Evolutionary conservation across 164 flowering plant species (phyloP).

Genomic region (Piper longum): DNA sequence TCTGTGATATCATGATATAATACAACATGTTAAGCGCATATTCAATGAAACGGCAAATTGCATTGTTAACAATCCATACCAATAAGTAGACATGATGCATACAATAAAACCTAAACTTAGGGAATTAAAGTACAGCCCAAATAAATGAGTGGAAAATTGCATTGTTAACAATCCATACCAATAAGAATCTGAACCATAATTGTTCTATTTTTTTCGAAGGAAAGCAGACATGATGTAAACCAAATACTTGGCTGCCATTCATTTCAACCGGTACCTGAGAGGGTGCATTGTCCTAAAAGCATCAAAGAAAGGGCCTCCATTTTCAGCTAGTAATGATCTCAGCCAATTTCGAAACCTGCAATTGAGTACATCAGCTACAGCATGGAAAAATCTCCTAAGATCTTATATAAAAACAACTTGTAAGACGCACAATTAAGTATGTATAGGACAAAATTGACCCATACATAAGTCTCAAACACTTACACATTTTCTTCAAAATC

Average conservation of each 20-base stretch:
- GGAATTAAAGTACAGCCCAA: no score
- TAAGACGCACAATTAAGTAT: not conserved
- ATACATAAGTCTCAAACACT: constrained; percentile 9
- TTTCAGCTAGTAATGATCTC: constrained; percentile 55
- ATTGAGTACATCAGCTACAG: not conserved
- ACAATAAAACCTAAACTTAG: no score
- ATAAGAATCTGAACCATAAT: no score
- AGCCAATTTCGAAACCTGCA: constrained; percentile 90
- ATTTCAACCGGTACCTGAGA: constrained; percentile 35
- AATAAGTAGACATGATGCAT: no score
- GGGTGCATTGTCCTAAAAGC: constrained; percentile 87
- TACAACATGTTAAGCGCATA: not conserved
- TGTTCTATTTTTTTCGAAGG: no score
- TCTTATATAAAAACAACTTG: not conserved
- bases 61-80: no score
- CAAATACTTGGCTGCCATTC: not conserved
- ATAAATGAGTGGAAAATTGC: no score
- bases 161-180: no score
- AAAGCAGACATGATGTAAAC: no score
- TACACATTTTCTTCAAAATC: constrained; percentile 87
- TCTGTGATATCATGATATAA: constrained; percentile 19
- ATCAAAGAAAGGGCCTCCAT: constrained; percentile 72
- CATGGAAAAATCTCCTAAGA: not conserved
- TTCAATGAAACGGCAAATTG: not conserved
- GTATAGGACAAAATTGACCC: not conserved